Evolutionary conservation across 148 eudicot species (phyloP).

Genomic region (Rhododendron griersonianum): DNA sequence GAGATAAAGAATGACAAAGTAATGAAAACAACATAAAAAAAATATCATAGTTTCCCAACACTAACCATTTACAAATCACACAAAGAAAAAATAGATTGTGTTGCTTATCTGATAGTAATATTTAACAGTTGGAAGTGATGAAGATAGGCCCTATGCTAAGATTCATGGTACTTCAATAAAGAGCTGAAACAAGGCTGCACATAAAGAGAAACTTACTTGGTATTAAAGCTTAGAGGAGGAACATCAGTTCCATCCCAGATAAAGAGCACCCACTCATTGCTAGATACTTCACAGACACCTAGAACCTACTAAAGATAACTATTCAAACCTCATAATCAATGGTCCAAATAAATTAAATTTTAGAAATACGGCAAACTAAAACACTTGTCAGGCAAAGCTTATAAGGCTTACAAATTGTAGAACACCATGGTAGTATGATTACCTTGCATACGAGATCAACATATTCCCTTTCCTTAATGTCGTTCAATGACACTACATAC

Average conservation of each 20-base stretch:
- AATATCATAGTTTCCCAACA: not conserved
- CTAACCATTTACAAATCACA: not conserved
- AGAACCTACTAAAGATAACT: constrained; percentile 4
- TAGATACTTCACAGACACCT: constrained; percentile 2
- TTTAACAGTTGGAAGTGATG: not conserved
- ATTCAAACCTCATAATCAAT: not conserved
- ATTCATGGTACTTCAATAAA: not conserved
- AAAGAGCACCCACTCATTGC: constrained; percentile 8
- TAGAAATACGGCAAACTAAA: not conserved
- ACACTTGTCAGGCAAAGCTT: not conserved
- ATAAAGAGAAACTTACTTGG: constrained; percentile 5
- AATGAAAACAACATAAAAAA: not conserved
- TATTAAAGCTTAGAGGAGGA: constrained; percentile 8
- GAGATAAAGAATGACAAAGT: not conserved
- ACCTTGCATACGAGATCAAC: constrained; percentile 12
- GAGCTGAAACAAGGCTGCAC: not conserved
- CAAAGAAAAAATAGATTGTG: not conserved
- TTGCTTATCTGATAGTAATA: not conserved
- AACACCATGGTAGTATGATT: not conserved
- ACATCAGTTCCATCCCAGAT: constrained; percentile 18
- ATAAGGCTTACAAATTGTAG: not conserved
- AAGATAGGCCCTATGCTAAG: not conserved
- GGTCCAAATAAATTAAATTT: not conserved
- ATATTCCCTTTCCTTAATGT: constrained; percentile 4
- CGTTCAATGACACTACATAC: not conserved